phyloP scores from a whole-genome alignment of 2,329 filamentous ascomycete species.

The Colletotrichum echinochloae region DNA sequence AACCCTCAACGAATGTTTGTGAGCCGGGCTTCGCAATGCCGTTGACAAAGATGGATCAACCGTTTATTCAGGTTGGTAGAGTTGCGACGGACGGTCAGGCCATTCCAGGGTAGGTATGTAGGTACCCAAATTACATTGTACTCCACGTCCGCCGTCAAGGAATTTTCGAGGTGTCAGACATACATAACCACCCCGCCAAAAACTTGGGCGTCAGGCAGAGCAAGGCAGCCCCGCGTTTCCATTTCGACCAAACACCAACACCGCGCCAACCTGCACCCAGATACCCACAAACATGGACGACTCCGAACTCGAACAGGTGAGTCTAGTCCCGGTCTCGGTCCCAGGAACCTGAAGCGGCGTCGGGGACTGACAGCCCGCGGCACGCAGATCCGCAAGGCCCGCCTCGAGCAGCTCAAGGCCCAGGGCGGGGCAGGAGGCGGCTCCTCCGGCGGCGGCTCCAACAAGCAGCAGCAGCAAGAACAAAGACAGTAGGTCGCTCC shows the following conservation, averaged over 20 bases:
- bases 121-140: not conserved
- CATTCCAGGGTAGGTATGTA: not conserved
- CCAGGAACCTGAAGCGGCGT: not conserved
- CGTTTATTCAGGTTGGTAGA: not conserved
- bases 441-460: constrained; percentile 58
- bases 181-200: constrained; percentile 30
- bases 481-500: constrained; percentile 54
- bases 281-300: constrained; percentile 53
- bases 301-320: constrained; percentile 57
- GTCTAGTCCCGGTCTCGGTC: not conserved
- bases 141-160: not conserved
- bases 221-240: constrained; percentile 35
- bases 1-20: not conserved
- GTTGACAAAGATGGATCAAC: not conserved
- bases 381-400: constrained; percentile 85
- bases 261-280: constrained; percentile 16
- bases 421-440: constrained; percentile 64
- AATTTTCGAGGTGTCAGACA: constrained; percentile 25
- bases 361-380: constrained; percentile 22
- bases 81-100: not conserved
- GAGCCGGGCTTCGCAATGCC: not conserved
- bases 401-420: constrained; percentile 92
- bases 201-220: constrained; percentile 35
- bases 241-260: constrained; percentile 33
- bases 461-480: constrained; percentile 73